Base-by-base conservation (phyloP, 2,329 filamentous ascomycete genomes). In the Colletotrichum tofieldiae region DNA sequence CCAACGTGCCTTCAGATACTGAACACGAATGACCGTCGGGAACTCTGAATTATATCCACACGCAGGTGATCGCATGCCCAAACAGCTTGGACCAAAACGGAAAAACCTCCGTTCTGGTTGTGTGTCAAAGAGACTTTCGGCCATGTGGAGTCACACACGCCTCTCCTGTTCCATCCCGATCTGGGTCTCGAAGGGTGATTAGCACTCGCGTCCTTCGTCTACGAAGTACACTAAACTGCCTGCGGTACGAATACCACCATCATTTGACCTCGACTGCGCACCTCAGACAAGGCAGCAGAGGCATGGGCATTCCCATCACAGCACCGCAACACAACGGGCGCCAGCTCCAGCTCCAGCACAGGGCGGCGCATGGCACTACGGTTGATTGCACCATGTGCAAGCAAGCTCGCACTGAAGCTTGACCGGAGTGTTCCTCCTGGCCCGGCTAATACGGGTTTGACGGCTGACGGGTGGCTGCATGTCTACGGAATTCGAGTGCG, bases 91-190 rank as follows among this genome's bases (percentile, higher is more conserved):
- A 58, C 61, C 67, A 62, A 73, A 73, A 56, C 43, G 71, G 71
- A 32, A 66, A 71, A 52, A 66, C 47, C 61, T 73, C 69, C 72
- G 70, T 66, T 59, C 72, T 68, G 41, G 60, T 32, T 41, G 41
- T 58, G 65, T 66, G 62, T 62, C 61, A 64, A 63, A 74, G 65
- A 73, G 58, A 73, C 72, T 72, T 72, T 74, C 14, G 69, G 29
- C 64, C 62, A 72, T 72, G 68, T 73, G 72, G 68, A 65, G 63
- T 41, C 58, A 64, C 45, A 47, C 55, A 64, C 58, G 64, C 56
- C 56, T 71, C 56, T 62, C 51, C 29, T 66, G 71, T 71, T 59
- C 69, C 59, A 72, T 72, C 26, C 65, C 41, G 52, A 64, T 63
- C 67, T 71, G 41, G 67, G 61, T 60, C 62, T 58, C 16, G 43